Evolutionary conservation across 169 alveolate genomes (phyloP).

Genomic region (Blepharisma undulans): DNA sequence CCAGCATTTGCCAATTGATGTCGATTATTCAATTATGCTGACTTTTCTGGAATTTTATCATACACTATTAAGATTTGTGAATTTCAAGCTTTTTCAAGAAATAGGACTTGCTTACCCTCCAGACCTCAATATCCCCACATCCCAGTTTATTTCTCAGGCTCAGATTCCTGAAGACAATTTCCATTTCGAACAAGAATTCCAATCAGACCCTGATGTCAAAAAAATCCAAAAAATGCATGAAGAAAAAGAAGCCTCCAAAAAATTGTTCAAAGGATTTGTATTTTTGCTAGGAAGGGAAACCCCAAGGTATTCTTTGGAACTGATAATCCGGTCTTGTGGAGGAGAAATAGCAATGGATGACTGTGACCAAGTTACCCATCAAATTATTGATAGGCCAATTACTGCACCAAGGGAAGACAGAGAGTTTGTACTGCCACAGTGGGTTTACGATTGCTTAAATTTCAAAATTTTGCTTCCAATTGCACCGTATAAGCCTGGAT

Average conservation of each 20-base stretch:
- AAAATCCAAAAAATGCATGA: constrained; percentile 63
- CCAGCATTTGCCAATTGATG: constrained; percentile 94
- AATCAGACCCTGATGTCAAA: constrained; percentile 66
- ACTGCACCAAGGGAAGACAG: constrained; percentile 70
- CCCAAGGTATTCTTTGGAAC: constrained; percentile 90
- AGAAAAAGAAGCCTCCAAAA: constrained; percentile 57
- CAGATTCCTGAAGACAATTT: neutral
- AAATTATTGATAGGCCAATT: constrained; percentile 89
- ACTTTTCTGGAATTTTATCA: constrained; percentile 93
- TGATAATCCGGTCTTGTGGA: constrained; percentile 89
- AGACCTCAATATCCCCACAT: neutral
- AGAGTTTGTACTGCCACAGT: constrained; percentile 94
- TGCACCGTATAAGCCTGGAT: constrained; percentile 90
- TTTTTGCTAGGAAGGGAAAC: constrained; percentile 92
- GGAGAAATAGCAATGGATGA: constrained; percentile 74
- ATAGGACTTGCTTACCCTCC: constrained; percentile 88
- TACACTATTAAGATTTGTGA: constrained; percentile 89
- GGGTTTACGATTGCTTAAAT: constrained; percentile 93
- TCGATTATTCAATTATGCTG: constrained; percentile 94
- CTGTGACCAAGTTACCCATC: constrained; percentile 88
- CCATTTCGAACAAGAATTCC: constrained; percentile 49
- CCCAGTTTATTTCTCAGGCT: neutral
- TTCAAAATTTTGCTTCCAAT: constrained; percentile 86
- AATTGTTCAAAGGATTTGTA: constrained; percentile 80
- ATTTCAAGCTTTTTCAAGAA: constrained; percentile 90